Base-by-base conservation (phyloP, 441 rosid species). In the Erysimum cheiri region DNA sequence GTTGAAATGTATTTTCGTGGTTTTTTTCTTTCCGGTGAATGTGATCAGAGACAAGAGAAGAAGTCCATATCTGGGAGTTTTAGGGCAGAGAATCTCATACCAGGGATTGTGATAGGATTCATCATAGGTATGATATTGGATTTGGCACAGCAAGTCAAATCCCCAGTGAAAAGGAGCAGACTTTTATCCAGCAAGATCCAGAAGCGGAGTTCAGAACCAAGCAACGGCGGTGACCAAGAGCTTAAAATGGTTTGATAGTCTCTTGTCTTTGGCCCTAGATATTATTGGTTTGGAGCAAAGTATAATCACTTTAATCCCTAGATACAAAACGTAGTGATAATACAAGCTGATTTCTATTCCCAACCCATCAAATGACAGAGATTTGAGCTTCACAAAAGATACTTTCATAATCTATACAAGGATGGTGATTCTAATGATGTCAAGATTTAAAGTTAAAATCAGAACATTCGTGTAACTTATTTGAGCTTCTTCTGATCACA, bases 91-190 rank as follows among this genome's bases (percentile, higher is more conserved):
- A 93, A 93, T 75, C 87, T 91, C 71, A 76, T 91, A 67, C 96
- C 97, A 0, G 96, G 97, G 13, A 73, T 93, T 52, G 79, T 91
- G 4, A 87, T 91, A 40, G 98, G 98, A 66, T 91, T 93, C 87
- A 84, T 93, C 74, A 56, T 86, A 6, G 97, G 98, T 44, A 76
- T 88, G 83, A 68, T 93, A 41, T 55, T 84, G 83, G 98, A 93
- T 76, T 85, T 93, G 26, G 59, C 88, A 13, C 82, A 76, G 33
- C 96, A 87, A 43, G 54, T 67, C 10, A 83, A 75, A 58, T 69
- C 49, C 35, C 66, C 65, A 2, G 54, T 81, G 49, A 85, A 68
- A 75, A 91, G 81, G 89, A 87, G 83, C 73, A 89, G 71, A 69
- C 85, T 82, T 64, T 79, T 80, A 31, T 69, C 91, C 8, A 84